Conservation (phyloP, 2,329 filamentous ascomycete species). For the Clonostachys chloroleuca region DNA sequence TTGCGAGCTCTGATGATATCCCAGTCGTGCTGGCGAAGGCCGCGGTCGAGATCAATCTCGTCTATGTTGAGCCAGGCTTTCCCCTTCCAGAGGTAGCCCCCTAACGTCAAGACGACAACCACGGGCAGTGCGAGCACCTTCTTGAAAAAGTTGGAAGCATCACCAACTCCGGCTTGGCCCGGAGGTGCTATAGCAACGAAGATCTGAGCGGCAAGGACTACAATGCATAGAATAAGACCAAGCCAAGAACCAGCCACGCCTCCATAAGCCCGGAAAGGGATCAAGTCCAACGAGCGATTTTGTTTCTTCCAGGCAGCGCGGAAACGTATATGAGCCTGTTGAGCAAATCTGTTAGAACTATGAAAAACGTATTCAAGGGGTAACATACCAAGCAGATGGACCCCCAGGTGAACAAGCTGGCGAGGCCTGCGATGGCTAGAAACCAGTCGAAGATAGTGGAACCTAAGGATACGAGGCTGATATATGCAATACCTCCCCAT, state of each 20-base stretch:
- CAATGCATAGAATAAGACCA: background rate
- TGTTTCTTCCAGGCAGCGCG: conserved; percentile 57
- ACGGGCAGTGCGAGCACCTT: conserved; percentile 49
- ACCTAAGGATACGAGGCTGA: conserved; percentile 37
- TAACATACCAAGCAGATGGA: conserved; percentile 64
- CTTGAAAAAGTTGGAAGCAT: conserved; percentile 50
- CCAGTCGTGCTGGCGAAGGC: conserved; percentile 63
- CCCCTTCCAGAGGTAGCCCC: conserved; percentile 63
- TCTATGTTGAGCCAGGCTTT: conserved; percentile 50
- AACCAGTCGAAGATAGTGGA: conserved; percentile 60
- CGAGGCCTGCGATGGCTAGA: conserved; percentile 58
- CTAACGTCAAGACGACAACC: conserved; percentile 49
- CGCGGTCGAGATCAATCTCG: conserved; percentile 65
- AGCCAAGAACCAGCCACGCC: background rate
- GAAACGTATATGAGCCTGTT: conserved; percentile 70
- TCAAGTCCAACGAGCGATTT: conserved; percentile 59
- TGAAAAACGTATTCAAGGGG: no score
- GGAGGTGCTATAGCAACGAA: no score
- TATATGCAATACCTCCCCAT: conserved; percentile 46
- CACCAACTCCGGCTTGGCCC: no score
- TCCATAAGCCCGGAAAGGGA: conserved; percentile 47
- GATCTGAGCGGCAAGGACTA: background rate
- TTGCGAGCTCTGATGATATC: conserved; percentile 54
- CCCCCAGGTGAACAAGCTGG: conserved; percentile 65
- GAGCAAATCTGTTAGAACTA: no score